These are phyloP conservation scores for Prunus salicina DNA, from an alignment of 306 rosid genomes.

Conservation along the genomic window DNA sequence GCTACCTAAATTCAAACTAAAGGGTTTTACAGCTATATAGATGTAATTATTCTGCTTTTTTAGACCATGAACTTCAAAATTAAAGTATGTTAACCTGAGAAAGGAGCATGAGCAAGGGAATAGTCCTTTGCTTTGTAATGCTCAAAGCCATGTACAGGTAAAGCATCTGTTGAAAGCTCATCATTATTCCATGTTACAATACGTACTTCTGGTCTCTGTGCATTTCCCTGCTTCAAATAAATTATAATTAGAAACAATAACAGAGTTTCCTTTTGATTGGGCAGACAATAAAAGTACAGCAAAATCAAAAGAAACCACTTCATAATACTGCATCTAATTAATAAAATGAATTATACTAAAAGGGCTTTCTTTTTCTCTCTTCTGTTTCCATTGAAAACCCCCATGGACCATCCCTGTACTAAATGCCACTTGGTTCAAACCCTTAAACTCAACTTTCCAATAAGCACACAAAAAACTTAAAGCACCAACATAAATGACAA, in stretches of 20 bases:
- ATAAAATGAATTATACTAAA: background rate
- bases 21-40: conserved; percentile 26
- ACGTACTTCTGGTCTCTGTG: conserved; percentile 94
- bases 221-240: conserved; percentile 78
- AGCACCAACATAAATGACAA: background rate
- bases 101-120: conserved; percentile 97
- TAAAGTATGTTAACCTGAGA: conserved; percentile 70
- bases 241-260: conserved; percentile 30
- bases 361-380: background rate
- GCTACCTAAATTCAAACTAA: conserved; percentile 74
- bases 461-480: background rate
- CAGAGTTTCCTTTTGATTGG: background rate
- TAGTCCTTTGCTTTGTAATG: conserved; percentile 98
- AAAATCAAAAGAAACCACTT: background rate
- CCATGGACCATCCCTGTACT: background rate
- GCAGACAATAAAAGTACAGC: background rate
- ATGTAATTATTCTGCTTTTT: conserved; percentile 23
- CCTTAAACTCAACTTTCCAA: background rate
- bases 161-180: conserved; percentile 92
- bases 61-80: conserved; percentile 27
- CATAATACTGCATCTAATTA: background rate
- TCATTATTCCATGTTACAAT: conserved; percentile 88
- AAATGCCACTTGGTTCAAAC: background rate
- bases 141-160: conserved; percentile 95
- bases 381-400: background rate